Conservation (phyloP, 768 basidiomycete species). For the Pilatotrama ljubarskyi region DNA sequence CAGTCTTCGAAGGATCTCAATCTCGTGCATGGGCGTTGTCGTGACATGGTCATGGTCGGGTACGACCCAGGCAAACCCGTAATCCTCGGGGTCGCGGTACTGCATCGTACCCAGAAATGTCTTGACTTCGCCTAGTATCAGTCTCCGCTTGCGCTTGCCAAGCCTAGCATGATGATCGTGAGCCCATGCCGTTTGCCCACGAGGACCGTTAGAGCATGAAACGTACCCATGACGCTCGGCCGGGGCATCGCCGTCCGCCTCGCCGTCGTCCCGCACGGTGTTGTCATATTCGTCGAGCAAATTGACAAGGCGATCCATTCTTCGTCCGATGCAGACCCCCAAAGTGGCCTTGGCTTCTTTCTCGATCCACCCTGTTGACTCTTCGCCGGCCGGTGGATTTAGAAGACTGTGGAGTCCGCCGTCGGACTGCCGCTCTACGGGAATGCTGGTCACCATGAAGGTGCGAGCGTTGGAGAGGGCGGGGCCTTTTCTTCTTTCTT, state of each 20-base stretch:
- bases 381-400: too few relatives aligned
- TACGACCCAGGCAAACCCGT: conserved; percentile 90
- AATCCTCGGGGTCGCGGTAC: conserved; percentile 78
- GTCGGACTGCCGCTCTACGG: conserved; percentile 81
- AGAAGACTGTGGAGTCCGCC: conserved; percentile 62
- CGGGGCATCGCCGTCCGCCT: too few relatives aligned
- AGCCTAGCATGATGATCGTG: conserved; percentile 3
- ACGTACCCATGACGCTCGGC: conserved; percentile 76
- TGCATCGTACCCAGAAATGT: conserved; percentile 71
- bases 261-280: conserved; percentile 87
- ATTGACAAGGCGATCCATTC: conserved; percentile 85
- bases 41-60: conserved; percentile 88
- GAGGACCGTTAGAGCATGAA: conserved; percentile 1
- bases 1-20: conserved; percentile 19
- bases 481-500: too few relatives aligned
- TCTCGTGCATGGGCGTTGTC: conserved; percentile 63
- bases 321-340: conserved; percentile 84
- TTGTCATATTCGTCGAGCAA: conserved; percentile 90
- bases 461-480: conserved; percentile 98
- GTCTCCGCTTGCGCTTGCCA: conserved; percentile 44
- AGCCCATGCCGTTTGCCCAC: too few relatives aligned
- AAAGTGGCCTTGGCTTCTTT: conserved; percentile 86
- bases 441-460: conserved; percentile 76
- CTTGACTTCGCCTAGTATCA: conserved; percentile 73
- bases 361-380: conserved; percentile 41